Conservation (phyloP, 2,329 filamentous ascomycete species). For the Rutstroemia sp. region DNA sequence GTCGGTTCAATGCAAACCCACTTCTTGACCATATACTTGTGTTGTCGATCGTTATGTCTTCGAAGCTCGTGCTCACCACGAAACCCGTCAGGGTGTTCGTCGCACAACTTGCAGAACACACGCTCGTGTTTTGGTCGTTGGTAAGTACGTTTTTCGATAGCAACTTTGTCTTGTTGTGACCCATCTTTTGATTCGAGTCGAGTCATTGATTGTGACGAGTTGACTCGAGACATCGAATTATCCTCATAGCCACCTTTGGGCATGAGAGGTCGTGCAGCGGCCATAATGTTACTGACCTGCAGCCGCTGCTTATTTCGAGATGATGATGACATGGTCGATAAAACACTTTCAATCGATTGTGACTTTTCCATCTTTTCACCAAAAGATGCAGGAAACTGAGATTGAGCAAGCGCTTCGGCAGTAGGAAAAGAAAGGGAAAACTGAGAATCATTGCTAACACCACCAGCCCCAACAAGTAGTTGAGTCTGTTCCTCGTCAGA, state of each 20-base stretch:
- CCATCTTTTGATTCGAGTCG: conserved; percentile 27
- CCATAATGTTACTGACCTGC: conserved; percentile 22
- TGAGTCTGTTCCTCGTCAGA: conserved; percentile 28
- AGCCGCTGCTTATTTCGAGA: conserved; percentile 28
- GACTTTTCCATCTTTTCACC: conserved; percentile 29
- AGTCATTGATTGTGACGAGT: conserved; percentile 25
- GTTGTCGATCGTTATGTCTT: conserved; percentile 61
- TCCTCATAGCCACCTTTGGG: conserved; percentile 27
- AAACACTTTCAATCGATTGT: conserved; percentile 29
- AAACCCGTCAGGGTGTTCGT: conserved; percentile 78
- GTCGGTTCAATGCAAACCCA: conserved; percentile 54
- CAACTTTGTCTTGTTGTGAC: conserved; percentile 24
- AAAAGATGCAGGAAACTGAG: conserved; percentile 21
- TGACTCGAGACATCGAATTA: conserved; percentile 23
- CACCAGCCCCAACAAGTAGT: conserved; percentile 27
- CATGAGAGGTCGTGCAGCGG: conserved; percentile 24
- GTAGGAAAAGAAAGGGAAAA: conserved; percentile 25
- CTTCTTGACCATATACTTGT: conserved; percentile 48
- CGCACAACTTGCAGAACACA: conserved; percentile 60
- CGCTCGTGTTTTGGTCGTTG: conserved; percentile 30
- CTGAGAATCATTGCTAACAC: conserved; percentile 27
- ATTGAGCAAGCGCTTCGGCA: conserved; percentile 15
- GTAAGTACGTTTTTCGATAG: conserved; percentile 27
- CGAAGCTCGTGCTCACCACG: conserved; percentile 82
- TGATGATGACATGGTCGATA: conserved; percentile 24